These are phyloP conservation scores for Fusarium musae DNA, from an alignment of 2,329 filamentous ascomycete genomes.

Conservation along the genomic window DNA sequence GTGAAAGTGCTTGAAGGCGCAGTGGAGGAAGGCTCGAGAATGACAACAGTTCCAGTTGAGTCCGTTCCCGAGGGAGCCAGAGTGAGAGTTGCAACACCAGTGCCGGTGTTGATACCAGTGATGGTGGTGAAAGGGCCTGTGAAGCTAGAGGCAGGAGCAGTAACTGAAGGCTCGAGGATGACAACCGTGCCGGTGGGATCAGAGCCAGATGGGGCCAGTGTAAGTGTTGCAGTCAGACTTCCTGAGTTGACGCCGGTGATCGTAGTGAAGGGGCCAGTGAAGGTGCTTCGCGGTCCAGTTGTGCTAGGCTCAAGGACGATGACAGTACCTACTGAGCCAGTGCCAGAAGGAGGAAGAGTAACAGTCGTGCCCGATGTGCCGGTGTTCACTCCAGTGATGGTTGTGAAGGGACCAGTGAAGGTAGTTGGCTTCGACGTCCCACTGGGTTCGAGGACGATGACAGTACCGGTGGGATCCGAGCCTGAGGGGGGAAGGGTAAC, in stretches of 20 bases:
- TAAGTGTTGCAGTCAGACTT: too few species aligned
- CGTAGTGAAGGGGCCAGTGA: neutral
- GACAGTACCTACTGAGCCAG: neutral
- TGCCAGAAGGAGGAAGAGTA: neutral
- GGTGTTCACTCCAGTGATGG: neutral
- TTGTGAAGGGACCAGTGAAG: neutral
- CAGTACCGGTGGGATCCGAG: neutral
- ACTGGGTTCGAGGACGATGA: neutral
- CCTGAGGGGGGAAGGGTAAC: neutral
- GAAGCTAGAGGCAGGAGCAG: too few species aligned
- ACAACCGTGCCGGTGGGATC: too few species aligned
- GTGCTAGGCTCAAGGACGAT: neutral
- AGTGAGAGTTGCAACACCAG: too few species aligned
- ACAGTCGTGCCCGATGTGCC: neutral
- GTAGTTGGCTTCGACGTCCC: neutral
- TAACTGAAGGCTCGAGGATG: too few species aligned
- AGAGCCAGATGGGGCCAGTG: too few species aligned
- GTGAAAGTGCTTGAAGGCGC: neutral
- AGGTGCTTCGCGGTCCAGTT: neutral
- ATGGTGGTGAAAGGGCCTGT: too few species aligned
- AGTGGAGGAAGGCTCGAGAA: too few species aligned
- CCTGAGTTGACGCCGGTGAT: neutral
- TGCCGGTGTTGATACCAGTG: too few species aligned
- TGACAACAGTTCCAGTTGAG: too few species aligned
- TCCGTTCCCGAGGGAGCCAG: too few species aligned